Percentiles rank a stretch among this genome's conserved stretches.
Conservation (phyloP, 1,139 yeast genomes). For the Yamadazyma blattariae region DNA sequence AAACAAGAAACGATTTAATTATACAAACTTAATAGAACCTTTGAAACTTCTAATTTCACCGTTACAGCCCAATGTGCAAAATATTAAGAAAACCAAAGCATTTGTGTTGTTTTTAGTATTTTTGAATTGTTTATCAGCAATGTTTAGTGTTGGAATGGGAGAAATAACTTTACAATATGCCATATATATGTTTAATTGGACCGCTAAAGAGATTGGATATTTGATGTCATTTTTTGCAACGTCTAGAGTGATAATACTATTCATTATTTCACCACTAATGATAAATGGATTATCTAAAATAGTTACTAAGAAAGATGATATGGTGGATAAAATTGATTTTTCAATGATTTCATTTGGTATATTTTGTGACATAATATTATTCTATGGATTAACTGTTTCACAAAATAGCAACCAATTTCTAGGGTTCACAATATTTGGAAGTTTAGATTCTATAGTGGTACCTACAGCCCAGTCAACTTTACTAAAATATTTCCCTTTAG, state of each 20-base stretch:
- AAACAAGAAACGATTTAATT: neutral
- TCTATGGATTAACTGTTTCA: constrained; percentile 23
- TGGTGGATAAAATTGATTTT: constrained; percentile 56
- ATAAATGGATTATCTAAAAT: constrained; percentile 26
- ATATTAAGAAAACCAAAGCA: constrained; percentile 18
- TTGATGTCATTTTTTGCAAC: constrained; percentile 55
- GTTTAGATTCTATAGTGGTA: constrained; percentile 42
- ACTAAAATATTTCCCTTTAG: constrained; percentile 38
- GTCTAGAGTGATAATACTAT: constrained; percentile 33
- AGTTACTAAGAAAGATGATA: constrained; percentile 3
- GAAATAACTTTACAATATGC: constrained; percentile 56
- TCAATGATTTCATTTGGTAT: constrained; percentile 29
- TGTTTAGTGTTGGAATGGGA: constrained; percentile 37
- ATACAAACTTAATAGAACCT: constrained; percentile 42
- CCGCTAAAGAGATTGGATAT: constrained; percentile 56
- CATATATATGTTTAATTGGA: constrained; percentile 58
- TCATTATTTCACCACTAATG: constrained; percentile 34
- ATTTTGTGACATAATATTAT: constrained; percentile 41
- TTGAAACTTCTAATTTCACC: constrained; percentile 39
- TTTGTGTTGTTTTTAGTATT: constrained; percentile 44
- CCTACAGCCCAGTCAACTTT: constrained; percentile 37
- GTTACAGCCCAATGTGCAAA: constrained; percentile 25
- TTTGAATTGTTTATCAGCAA: constrained; percentile 43
- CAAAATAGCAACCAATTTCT: constrained; percentile 17
- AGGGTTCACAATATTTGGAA: constrained; percentile 31